These are phyloP conservation scores for Yamadazyma olivae DNA, from an alignment of 805 yeast genomes.

Conservation along the genomic window DNA sequence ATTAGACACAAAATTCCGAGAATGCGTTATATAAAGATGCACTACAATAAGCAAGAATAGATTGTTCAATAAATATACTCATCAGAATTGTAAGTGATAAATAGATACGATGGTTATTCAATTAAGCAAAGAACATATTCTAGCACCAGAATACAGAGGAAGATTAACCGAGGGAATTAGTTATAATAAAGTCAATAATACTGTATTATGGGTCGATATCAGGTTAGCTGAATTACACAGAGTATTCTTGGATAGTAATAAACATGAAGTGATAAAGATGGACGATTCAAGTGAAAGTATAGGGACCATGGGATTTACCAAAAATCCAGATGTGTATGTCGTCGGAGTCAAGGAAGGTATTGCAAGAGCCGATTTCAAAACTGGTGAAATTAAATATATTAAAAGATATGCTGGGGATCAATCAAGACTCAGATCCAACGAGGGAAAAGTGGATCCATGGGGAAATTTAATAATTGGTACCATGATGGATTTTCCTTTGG, in stretches of 20 bases:
- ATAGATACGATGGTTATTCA: too few species aligned
- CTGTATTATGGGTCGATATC: constrained; percentile 48
- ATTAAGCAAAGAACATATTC: constrained; percentile 15
- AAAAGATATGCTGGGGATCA: constrained; percentile 30
- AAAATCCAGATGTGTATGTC: constrained; percentile 49
- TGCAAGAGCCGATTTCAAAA: constrained; percentile 47
- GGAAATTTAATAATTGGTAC: constrained; percentile 82
- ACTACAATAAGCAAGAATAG: too few species aligned
- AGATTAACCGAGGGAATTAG: constrained; percentile 66
- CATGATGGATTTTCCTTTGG: constrained; percentile 54
- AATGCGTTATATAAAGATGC: too few species aligned
- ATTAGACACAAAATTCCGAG: too few species aligned
- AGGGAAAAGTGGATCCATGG: constrained; percentile 73
- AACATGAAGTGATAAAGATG: constrained; percentile 39
- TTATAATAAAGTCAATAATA: constrained; percentile 53
- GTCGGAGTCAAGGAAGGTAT: constrained; percentile 68
- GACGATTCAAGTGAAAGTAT: constrained; percentile 40
- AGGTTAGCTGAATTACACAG: constrained; percentile 38
- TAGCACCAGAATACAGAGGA: constrained; percentile 33
- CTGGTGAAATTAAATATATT: constrained; percentile 35
- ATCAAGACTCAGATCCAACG: constrained; percentile 55
- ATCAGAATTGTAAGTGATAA: too few species aligned
- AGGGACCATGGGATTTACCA: constrained; percentile 73
- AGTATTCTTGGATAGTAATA: constrained; percentile 16
- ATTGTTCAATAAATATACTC: too few species aligned